phyloP scores from a whole-genome alignment of 1,284 basidiomycete species.

The Anthracocystis panici-leucophaei region DNA sequence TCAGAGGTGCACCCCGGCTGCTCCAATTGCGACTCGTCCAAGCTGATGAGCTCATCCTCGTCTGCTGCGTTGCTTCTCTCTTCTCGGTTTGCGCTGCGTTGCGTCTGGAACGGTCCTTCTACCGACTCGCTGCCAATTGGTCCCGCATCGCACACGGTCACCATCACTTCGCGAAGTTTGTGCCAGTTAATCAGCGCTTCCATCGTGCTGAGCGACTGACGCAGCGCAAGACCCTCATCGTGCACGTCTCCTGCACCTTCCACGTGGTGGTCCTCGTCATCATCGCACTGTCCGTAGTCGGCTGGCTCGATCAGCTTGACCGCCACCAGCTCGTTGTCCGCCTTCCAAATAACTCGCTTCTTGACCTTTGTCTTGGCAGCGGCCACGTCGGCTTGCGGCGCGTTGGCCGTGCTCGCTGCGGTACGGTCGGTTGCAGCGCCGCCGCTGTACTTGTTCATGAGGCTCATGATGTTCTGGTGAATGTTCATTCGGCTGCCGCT shows the following conservation, averaged over 20 bases:
- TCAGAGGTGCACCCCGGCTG: conserved; percentile 22
- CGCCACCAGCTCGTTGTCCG: conserved; percentile 50
- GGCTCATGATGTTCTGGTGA: conserved; percentile 33
- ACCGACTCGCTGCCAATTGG: conserved; percentile 36
- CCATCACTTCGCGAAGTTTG: conserved; percentile 21
- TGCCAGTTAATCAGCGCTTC: conserved; percentile 57
- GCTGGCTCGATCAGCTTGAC: conserved; percentile 55
- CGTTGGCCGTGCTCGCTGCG: conserved; percentile 3
- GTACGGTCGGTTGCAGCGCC: conserved; percentile 18
- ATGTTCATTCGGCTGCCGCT: conserved; percentile 11
- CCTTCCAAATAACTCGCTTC: conserved; percentile 56
- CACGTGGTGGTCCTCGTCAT: conserved; percentile 4
- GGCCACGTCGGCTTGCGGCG: not conserved
- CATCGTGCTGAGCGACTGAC: conserved; percentile 53
- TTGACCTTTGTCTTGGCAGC: conserved; percentile 33
- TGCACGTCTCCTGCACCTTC: conserved; percentile 36
- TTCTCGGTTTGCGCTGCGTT: conserved; percentile 21
- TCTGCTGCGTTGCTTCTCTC: conserved; percentile 10
- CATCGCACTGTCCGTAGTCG: conserved; percentile 47
- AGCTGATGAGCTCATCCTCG: conserved; percentile 12
- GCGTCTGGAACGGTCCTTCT: conserved; percentile 41
- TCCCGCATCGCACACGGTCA: conserved; percentile 1
- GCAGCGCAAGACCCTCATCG: conserved; percentile 56
- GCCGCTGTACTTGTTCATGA: conserved; percentile 42
- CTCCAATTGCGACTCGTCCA: conserved; percentile 30